phyloP scores from a whole-genome alignment of 1,139 yeast species.

The Taphrina flavorubra region DNA sequence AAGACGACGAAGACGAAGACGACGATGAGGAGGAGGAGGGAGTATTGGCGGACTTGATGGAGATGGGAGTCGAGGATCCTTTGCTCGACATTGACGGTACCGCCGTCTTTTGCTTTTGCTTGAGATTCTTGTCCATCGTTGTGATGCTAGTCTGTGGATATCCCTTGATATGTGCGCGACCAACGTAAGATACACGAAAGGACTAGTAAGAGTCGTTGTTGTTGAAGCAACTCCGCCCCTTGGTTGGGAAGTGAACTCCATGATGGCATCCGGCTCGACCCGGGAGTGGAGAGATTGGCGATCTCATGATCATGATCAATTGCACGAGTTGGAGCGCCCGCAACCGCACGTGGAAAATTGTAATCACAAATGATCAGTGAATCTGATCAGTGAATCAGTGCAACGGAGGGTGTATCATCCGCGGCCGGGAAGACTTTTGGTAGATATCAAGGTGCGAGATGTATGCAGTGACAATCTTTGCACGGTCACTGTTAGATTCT shows the following conservation, averaged over 20 bases:
- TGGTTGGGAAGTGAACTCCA: background rate
- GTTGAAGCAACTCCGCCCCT: background rate
- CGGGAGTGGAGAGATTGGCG: constrained; percentile 13
- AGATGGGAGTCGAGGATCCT: constrained; percentile 4
- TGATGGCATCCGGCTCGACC: constrained; percentile 17
- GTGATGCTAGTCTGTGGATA: too few relatives aligned
- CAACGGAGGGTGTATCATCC: too few relatives aligned
- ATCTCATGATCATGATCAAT: background rate
- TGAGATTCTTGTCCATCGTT: constrained; percentile 12
- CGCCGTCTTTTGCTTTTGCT: constrained; percentile 10
- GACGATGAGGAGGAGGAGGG: background rate
- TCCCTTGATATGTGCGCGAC: background rate
- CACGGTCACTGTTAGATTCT: too few relatives aligned
- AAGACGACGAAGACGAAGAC: background rate
- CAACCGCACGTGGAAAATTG: background rate
- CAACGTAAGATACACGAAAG: too few relatives aligned
- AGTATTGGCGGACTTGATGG: constrained; percentile 1
- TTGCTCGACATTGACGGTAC: background rate
- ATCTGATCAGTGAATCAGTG: too few relatives aligned
- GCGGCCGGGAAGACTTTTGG: too few relatives aligned
- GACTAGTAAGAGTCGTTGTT: constrained; percentile 8
- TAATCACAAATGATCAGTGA: background rate
- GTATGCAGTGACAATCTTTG: too few relatives aligned
- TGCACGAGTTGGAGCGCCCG: background rate
- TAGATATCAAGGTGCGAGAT: too few relatives aligned